These are phyloP conservation scores for Nemania sp. DNA, from an alignment of 2,329 filamentous ascomycete species.

Conservation along the genomic window DNA sequence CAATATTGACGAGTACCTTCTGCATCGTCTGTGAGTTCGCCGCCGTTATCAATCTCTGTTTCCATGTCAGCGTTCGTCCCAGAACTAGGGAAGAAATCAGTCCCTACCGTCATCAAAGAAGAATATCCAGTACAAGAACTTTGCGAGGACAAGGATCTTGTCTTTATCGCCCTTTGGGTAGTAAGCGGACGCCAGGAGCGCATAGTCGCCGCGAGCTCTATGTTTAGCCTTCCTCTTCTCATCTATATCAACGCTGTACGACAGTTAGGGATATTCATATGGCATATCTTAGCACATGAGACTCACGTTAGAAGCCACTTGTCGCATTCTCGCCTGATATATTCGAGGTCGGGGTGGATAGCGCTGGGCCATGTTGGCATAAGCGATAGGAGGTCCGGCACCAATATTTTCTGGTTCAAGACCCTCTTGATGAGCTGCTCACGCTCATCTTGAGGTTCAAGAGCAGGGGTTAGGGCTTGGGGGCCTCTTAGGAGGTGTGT, in stretches of 20 bases:
- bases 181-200: slow-evolving; percentile 35
- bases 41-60: slow-evolving; percentile 40
- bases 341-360: slow-evolving; percentile 35
- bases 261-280: slow-evolving; percentile 11
- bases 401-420: slow-evolving; percentile 34
- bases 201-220: slow-evolving; percentile 37
- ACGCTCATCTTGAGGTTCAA: slow-evolving; percentile 29
- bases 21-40: slow-evolving; percentile 36
- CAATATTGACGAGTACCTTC: slow-evolving; percentile 34
- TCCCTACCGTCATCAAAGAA: slow-evolving; percentile 38
- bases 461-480: neutral
- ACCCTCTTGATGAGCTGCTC: slow-evolving; percentile 33
- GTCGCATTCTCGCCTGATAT: slow-evolving; percentile 37
- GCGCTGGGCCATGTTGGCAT: slow-evolving; percentile 38
- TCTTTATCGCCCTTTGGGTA: slow-evolving; percentile 39
- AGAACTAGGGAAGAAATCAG: too few relatives aligned
- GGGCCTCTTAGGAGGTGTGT: slow-evolving; percentile 11
- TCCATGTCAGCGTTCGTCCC: neutral
- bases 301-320: slow-evolving; percentile 36
- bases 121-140: slow-evolving; percentile 41
- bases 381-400: slow-evolving; percentile 37
- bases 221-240: slow-evolving; percentile 38
- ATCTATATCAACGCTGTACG: slow-evolving; percentile 33
- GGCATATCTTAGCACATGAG: neutral
- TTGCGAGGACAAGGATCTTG: slow-evolving; percentile 34